Base-by-base conservation (phyloP, 345 rosid species). In the Eucalyptus leucophloia region DNA sequence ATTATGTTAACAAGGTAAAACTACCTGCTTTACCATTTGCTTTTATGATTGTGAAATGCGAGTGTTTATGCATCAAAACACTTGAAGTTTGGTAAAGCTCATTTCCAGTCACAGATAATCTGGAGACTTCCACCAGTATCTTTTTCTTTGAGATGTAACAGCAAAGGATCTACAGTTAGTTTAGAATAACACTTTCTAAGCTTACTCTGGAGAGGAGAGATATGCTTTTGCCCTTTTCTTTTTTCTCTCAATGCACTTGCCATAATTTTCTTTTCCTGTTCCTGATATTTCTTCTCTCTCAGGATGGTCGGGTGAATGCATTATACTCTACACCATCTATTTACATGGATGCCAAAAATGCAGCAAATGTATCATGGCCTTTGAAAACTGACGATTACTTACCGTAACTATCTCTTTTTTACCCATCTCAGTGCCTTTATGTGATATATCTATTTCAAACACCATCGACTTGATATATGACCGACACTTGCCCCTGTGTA, bases 291-390 rank as follows among this genome's bases (percentile, higher is more conserved):
- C 83, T 77, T 77, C 83, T 77, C 47, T 77, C 83, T 58, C 94
- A 97, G 99, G 97, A 95, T 88, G 98, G 98, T 51, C 94, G 95
- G 87, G 94, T 96, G 30, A 96, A 96, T 92, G 97, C 97, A 82
- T 91, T 96, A 88, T 97, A 96, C 91, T 97, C 99, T 89, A 97
- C 98, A 54, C 99, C 99, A 87, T 97, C 99, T 89, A 89, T 97
- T 90, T 97, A 96, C 87, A 93, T 95, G 32, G 95, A 94, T 92
- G 96, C 94, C 40, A 97, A 96, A 94, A 89, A 95, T 90, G 95
- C 93, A 88, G 98, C 92, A 90, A 92, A 94, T 17, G 88, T 88
- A 90, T 77, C 94, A 87, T 97, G 99, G 99, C 99, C 98, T 45
- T 94, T 96, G 87, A 97, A 97, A 95, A 95, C 90, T 7, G 90